These are phyloP conservation scores for Polysphondylium violaceum DNA, from an alignment of 78 protist species.

Conservation along the genomic window DNA sequence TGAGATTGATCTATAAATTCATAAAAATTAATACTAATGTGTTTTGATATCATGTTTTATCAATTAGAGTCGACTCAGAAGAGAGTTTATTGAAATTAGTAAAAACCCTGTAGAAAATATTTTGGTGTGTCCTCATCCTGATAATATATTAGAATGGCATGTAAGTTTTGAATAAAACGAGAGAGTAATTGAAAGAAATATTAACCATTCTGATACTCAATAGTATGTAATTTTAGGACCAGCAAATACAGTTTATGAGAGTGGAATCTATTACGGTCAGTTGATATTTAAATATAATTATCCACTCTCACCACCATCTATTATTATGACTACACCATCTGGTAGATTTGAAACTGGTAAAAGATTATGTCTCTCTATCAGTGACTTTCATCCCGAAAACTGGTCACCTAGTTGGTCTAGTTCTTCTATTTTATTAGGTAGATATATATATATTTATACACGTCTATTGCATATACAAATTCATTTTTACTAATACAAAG, in stretches of 20 bases:
- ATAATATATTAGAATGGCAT: slow-evolving; percentile 68
- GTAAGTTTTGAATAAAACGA: background rate
- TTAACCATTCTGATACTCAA: background rate
- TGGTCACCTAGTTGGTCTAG: slow-evolving; percentile 88
- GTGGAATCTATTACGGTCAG: slow-evolving; percentile 64
- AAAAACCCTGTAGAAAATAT: slow-evolving; percentile 71
- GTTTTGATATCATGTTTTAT: background rate
- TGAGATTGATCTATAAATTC: background rate
- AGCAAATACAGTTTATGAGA: slow-evolving; percentile 48
- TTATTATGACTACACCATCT: slow-evolving; percentile 5
- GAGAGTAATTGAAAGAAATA: too few species aligned
- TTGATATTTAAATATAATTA: slow-evolving; percentile 45
- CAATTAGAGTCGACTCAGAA: slow-evolving; percentile 25
- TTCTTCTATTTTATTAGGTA: slow-evolving; percentile 62
- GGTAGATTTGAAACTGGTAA: slow-evolving; percentile 67
- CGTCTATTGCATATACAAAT: too few species aligned
- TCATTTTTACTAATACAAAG: too few species aligned
- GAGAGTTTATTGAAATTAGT: slow-evolving; percentile 63
- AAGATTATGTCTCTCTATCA: slow-evolving; percentile 44
- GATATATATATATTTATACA: too few species aligned
- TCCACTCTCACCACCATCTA: slow-evolving; percentile 64
- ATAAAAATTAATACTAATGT: background rate
- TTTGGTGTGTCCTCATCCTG: slow-evolving; percentile 59
- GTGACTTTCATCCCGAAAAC: slow-evolving; percentile 87
- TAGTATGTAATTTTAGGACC: slow-evolving; percentile 53